A percentile compares a stretch with the other conserved stretches of the same genome.
Conservation (phyloP, 2,329 filamentous ascomycete genomes). For the Triangularia setosa region DNA sequence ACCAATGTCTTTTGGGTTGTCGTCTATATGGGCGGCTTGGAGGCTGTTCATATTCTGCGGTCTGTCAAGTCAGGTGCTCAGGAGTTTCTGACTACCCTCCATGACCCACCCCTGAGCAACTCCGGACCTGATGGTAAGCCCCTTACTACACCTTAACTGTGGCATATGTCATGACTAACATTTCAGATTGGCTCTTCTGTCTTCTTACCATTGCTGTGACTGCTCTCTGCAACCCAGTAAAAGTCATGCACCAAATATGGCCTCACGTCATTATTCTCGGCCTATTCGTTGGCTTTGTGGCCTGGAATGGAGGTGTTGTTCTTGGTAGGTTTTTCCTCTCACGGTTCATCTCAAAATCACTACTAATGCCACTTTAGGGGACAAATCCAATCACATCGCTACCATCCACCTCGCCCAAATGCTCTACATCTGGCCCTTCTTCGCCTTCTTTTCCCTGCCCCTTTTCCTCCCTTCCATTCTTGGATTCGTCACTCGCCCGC, state of each 20-base stretch:
- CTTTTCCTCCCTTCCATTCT: conserved; percentile 57
- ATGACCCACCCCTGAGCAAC: conserved; percentile 49
- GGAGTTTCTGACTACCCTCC: conserved; percentile 37
- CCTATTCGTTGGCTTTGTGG: conserved; percentile 70
- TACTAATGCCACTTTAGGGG: conserved; percentile 52
- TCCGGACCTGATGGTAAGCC: conserved; percentile 49
- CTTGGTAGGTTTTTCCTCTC: conserved; percentile 57
- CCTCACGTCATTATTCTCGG: conserved; percentile 60
- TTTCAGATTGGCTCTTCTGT: conserved; percentile 51
- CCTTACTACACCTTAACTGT: background rate
- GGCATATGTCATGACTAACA: background rate
- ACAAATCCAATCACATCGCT: conserved; percentile 90
- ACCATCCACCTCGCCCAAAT: conserved; percentile 87
- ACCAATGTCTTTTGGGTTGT: conserved; percentile 97
- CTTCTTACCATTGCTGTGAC: conserved; percentile 62
- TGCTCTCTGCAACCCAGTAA: conserved; percentile 45
- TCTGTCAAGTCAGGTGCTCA: conserved; percentile 34
- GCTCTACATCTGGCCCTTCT: conserved; percentile 91
- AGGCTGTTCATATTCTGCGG: conserved; percentile 51
- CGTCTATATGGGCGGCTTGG: conserved; percentile 65
- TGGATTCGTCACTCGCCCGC: conserved; percentile 28
- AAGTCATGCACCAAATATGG: conserved; percentile 48
- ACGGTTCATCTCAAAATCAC: background rate
- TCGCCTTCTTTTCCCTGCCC: conserved; percentile 84
- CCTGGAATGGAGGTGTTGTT: conserved; percentile 88